These are phyloP conservation scores for Styphnolobium japonicum DNA, from an alignment of 306 rosid species.

Conservation along the genomic window DNA sequence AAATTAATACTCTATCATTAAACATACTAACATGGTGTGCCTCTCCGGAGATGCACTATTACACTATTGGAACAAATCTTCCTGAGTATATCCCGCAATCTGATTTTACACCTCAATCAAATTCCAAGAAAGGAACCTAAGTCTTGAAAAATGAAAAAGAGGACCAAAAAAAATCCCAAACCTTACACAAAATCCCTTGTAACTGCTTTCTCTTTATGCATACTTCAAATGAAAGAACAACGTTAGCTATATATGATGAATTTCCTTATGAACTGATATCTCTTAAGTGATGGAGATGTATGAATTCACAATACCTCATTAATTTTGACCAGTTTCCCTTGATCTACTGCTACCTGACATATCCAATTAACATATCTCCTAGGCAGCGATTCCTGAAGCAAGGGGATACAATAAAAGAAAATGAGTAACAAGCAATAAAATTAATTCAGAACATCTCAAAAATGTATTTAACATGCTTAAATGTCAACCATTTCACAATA, in stretches of 20 bases:
- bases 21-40: conserved; percentile 47
- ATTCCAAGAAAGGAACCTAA: conserved; percentile 69
- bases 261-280: conserved; percentile 60
- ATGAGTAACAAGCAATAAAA: not conserved
- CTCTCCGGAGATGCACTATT: conserved; percentile 53
- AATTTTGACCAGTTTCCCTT: conserved; percentile 49
- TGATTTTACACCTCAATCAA: conserved; percentile 89
- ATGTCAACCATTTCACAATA: not conserved
- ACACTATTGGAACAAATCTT: conserved; percentile 64
- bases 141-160: conserved; percentile 33
- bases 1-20: conserved; percentile 47
- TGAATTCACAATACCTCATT: conserved; percentile 71
- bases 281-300: conserved; percentile 49
- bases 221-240: conserved; percentile 62
- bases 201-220: conserved; percentile 65
- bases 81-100: conserved; percentile 77
- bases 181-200: conserved; percentile 74
- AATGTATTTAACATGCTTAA: not conserved
- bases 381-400: conserved; percentile 87
- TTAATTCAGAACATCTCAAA: not conserved
- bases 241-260: conserved; percentile 70
- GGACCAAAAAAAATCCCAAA: conserved; percentile 45
- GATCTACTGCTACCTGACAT: conserved; percentile 61
- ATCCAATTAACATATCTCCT: conserved; percentile 64
- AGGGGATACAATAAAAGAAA: conserved; percentile 11